phyloP scores from a whole-genome alignment of 306 rosid species.

The Vicia villosa region DNA sequence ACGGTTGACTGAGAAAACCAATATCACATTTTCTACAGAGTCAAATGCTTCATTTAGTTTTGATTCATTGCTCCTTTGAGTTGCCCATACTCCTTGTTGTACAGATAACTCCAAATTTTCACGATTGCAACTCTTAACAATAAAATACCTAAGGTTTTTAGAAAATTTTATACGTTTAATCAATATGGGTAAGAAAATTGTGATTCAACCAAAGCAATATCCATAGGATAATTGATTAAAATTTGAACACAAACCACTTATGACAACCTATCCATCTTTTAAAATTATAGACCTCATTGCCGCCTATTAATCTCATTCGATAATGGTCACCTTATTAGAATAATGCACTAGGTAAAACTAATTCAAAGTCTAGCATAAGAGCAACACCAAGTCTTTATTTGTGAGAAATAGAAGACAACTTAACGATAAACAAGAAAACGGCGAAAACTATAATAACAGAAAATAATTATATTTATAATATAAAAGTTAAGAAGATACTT shows the following conservation, averaged over 20 bases:
- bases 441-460: not conserved
- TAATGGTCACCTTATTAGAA: slow-evolving; percentile 20
- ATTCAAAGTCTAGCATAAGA: slow-evolving; percentile 15
- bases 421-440: slow-evolving; percentile 3
- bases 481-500: slow-evolving; percentile 18
- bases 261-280: slow-evolving; percentile 23
- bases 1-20: slow-evolving; percentile 97
- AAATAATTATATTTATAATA: slow-evolving; percentile 8
- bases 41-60: slow-evolving; percentile 98
- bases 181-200: slow-evolving; percentile 29
- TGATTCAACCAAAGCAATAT: slow-evolving; percentile 30
- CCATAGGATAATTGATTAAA: slow-evolving; percentile 5
- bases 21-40: slow-evolving; percentile 88
- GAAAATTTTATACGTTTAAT: slow-evolving; percentile 47
- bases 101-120: slow-evolving; percentile 99
- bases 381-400: slow-evolving; percentile 7
- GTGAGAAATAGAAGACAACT: slow-evolving; percentile 23
- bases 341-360: slow-evolving; percentile 22
- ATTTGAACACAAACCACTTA: slow-evolving; percentile 19
- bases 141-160: slow-evolving; percentile 85
- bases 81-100: slow-evolving; percentile 99
- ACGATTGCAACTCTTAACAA: slow-evolving; percentile 99
- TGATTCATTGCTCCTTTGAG: slow-evolving; percentile 99
- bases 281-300: slow-evolving; percentile 24
- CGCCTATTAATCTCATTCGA: slow-evolving; percentile 1